Evolutionary conservation across 2,329 filamentous ascomycete genomes (phyloP).

Genomic region (Claviceps sp.): DNA sequence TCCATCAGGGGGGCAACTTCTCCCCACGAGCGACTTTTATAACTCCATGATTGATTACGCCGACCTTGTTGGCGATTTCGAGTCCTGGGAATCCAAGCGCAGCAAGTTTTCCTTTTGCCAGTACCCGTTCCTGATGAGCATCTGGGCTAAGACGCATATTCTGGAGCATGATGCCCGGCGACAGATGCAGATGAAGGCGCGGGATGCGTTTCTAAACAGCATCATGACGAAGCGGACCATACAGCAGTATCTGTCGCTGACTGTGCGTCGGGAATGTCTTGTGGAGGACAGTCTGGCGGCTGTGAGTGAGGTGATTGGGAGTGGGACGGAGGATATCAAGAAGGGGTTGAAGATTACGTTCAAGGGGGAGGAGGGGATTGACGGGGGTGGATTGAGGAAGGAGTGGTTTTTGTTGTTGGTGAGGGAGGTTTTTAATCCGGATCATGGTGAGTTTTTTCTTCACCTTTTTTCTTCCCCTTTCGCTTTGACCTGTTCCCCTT

Average conservation of each 20-base stretch:
- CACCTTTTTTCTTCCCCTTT: neutral
- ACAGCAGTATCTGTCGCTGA: conserved; percentile 65
- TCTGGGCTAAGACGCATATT: conserved; percentile 85
- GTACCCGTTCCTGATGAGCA: conserved; percentile 82
- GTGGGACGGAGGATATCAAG: conserved; percentile 73
- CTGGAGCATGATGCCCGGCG: conserved; percentile 76
- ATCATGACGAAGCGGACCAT: conserved; percentile 63
- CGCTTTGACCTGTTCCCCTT: neutral
- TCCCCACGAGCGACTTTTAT: conserved; percentile 79
- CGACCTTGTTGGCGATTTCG: conserved; percentile 77
- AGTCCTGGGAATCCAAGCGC: conserved; percentile 67
- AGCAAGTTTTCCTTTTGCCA: conserved; percentile 79
- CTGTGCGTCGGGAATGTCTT: conserved; percentile 69
- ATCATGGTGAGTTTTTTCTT: conserved; percentile 55
- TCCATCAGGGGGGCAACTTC: conserved; percentile 43
- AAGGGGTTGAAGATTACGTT: conserved; percentile 82
- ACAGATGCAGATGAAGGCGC: conserved; percentile 79
- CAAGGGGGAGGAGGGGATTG: conserved; percentile 76
- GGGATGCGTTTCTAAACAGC: conserved; percentile 83
- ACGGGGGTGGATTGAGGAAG: conserved; percentile 79
- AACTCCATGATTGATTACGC: conserved; percentile 74
- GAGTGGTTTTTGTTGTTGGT: conserved; percentile 89
- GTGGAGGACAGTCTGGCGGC: conserved; percentile 77
- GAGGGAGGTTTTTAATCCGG: conserved; percentile 79
- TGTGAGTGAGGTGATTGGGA: conserved; percentile 74